phyloP scores from a whole-genome alignment of 495 filamentous ascomycete species.

The Neurospora africana region DNA sequence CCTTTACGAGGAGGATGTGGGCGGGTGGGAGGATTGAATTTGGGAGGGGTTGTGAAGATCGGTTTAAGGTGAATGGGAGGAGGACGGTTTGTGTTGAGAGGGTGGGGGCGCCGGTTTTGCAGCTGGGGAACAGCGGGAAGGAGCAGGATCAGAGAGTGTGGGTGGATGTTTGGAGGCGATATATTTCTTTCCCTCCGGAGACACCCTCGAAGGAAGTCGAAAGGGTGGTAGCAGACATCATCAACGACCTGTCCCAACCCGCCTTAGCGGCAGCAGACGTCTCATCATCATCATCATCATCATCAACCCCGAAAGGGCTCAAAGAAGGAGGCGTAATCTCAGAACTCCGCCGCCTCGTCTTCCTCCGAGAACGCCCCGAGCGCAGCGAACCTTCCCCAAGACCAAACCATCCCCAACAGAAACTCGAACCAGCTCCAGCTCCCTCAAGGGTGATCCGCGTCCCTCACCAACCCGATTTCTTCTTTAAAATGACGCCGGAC shows the following conservation, averaged over 20 bases:
- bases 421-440: not conserved
- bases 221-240: not conserved
- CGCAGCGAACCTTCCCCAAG: not conserved
- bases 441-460: conserved; percentile 5
- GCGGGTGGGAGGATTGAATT: conserved; percentile 51
- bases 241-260: too few relatives aligned
- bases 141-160: conserved; percentile 28
- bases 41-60: conserved; percentile 2
- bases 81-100: conserved; percentile 51
- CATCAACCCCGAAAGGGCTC: too few relatives aligned
- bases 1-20: conserved; percentile 69
- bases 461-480: conserved; percentile 40
- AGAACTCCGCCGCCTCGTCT: not conserved
- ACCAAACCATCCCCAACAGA: not conserved
- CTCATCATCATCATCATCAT: too few relatives aligned
- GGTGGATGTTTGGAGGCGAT: conserved; percentile 29
- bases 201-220: not conserved
- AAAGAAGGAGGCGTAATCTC: not conserved
- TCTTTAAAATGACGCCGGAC: conserved; percentile 50
- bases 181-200: conserved; percentile 2
- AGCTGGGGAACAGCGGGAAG: conserved; percentile 5
- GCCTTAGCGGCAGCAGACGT: too few relatives aligned
- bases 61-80: conserved; percentile 36
- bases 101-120: conserved; percentile 44
- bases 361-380: not conserved